phyloP scores from a whole-genome alignment of 2,329 filamentous ascomycete species.

The Aureobasidium sp. region DNA sequence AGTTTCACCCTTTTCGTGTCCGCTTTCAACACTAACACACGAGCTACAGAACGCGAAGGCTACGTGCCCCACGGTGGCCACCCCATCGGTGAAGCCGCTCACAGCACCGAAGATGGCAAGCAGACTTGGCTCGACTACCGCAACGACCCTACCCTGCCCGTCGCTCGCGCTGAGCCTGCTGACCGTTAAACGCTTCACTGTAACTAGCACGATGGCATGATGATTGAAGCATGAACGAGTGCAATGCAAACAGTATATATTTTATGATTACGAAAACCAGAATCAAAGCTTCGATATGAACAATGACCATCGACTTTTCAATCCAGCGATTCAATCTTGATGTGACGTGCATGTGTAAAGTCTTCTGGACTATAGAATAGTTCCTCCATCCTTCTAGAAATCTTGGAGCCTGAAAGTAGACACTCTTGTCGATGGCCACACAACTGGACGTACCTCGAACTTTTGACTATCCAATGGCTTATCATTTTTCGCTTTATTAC shows the following conservation, averaged over 20 bases:
- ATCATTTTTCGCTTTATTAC: no score
- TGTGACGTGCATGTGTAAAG: no score
- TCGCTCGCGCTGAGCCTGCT: neutral
- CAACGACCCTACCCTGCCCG: constrained; percentile 4
- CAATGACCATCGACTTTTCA: no score
- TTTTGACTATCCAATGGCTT: no score
- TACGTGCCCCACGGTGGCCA: constrained; percentile 7
- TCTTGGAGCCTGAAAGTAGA: no score
- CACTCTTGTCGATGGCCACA: no score
- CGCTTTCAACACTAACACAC: neutral
- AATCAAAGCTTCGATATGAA: no score
- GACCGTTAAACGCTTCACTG: neutral
- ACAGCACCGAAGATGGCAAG: neutral
- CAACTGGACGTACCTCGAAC: no score
- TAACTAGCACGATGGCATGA: neutral
- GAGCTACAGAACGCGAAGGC: neutral
- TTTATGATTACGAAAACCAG: neutral
- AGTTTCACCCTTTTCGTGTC: no score
- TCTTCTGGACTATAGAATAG: no score
- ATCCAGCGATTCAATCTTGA: no score
- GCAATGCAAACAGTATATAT: neutral
- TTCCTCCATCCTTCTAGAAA: no score
- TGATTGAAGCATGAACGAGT: neutral
- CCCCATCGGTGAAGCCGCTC: constrained; percentile 6
- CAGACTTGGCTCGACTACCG: constrained; percentile 11